Conservation (phyloP, 2,329 filamentous ascomycete species). For the Fusarium floridanum region DNA sequence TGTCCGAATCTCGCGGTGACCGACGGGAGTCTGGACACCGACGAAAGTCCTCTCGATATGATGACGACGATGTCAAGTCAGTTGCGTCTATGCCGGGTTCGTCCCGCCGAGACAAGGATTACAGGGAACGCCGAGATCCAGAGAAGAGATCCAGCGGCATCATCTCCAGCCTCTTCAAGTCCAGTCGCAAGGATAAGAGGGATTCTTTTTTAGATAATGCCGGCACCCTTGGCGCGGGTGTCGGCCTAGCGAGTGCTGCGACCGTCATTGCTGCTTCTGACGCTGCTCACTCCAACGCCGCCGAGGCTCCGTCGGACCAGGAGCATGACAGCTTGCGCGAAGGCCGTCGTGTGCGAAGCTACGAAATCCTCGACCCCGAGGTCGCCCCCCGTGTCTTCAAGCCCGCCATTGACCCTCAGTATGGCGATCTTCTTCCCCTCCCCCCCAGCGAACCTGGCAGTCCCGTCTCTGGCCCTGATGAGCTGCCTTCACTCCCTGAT, state of each 20-base stretch:
- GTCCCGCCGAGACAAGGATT: slow-evolving; percentile 51
- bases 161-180: slow-evolving; percentile 64
- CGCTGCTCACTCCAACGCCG: slow-evolving; percentile 60
- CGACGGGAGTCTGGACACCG: slow-evolving; percentile 52
- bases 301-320: slow-evolving; percentile 57
- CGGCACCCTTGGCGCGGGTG: slow-evolving; percentile 78
- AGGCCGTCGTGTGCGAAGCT: slow-evolving; percentile 41
- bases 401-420: slow-evolving; percentile 75
- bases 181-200: slow-evolving; percentile 57
- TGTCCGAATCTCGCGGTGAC: slow-evolving; percentile 59
- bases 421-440: slow-evolving; percentile 73
- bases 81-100: slow-evolving; percentile 54
- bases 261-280: slow-evolving; percentile 54
- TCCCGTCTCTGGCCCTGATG: slow-evolving; percentile 53
- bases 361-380: slow-evolving; percentile 66
- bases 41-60: slow-evolving; percentile 53
- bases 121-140: slow-evolving; percentile 46
- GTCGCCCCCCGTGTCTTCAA: slow-evolving; percentile 70
- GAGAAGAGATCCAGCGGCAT: slow-evolving; percentile 59
- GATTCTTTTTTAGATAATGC: slow-evolving; percentile 80
- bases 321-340: slow-evolving; percentile 49
- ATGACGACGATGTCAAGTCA: slow-evolving; percentile 63
- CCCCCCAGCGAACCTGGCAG: slow-evolving; percentile 71
- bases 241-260: slow-evolving; percentile 69
- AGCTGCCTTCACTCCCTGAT: slow-evolving; percentile 69